Conservation (phyloP, 306 rosid species). For the Quercus parvula region DNA sequence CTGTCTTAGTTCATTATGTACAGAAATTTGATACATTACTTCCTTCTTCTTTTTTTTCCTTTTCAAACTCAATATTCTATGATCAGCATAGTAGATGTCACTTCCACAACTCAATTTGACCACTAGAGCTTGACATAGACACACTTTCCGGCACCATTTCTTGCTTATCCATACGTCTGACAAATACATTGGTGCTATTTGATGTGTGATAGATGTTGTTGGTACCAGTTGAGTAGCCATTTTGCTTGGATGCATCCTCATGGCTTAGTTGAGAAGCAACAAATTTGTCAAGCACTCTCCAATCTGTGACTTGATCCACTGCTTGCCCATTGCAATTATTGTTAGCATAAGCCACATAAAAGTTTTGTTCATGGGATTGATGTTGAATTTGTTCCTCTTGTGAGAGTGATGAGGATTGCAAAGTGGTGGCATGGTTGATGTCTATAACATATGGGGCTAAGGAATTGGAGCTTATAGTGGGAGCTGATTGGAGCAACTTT, state of each 20-base stretch:
- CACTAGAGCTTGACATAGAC: constrained; percentile 47
- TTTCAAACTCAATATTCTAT: constrained; percentile 17
- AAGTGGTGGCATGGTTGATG: constrained; percentile 30
- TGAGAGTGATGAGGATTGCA: constrained; percentile 30
- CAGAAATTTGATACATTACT: constrained; percentile 38
- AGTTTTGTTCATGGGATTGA: constrained; percentile 27
- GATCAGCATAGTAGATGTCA: constrained; percentile 33
- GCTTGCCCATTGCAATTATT: constrained; percentile 26
- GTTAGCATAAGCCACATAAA: constrained; percentile 28
- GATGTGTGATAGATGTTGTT: constrained; percentile 26
- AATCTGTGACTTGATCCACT: constrained; percentile 65
- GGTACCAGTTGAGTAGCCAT: constrained; percentile 14
- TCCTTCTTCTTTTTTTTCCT: constrained; percentile 16
- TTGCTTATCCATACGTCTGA: constrained; percentile 47
- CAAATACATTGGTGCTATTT: constrained; percentile 9
- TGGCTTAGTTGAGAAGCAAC: constrained; percentile 96
- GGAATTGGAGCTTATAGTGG: constrained; percentile 22
- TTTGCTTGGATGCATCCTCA: constrained; percentile 48
- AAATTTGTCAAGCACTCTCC: constrained; percentile 90
- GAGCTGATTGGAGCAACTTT: constrained; percentile 39
- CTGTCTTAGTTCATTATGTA: constrained; percentile 50
- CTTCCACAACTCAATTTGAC: constrained; percentile 63
- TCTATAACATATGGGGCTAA: constrained; percentile 36
- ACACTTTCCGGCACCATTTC: constrained; percentile 52
- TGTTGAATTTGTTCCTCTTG: constrained; percentile 21